Percentiles rank a stretch among this genome's conserved stretches.
Evolutionary conservation across 345 rosid species (phyloP).

Genomic region (Salix exigua): DNA sequence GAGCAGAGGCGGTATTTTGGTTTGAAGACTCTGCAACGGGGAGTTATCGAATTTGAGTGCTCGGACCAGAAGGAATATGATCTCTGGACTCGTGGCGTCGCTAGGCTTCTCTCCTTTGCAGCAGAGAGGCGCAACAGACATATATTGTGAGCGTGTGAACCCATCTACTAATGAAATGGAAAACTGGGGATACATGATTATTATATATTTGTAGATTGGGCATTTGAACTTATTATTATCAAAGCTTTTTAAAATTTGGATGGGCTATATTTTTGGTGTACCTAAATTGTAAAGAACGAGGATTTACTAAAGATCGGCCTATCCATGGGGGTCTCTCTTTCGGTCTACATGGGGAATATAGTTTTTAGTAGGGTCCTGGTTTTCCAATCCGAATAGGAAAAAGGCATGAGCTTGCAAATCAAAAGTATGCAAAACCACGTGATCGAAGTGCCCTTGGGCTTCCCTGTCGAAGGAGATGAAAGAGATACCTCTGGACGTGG

Average conservation of each 20-base stretch:
- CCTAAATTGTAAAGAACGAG: not conserved
- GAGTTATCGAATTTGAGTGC: constrained; percentile 81
- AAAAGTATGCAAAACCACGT: constrained; percentile 7
- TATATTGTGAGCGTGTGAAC: constrained; percentile 33
- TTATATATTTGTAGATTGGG: not conserved
- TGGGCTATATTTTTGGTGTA: constrained; percentile 5
- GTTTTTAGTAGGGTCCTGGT: not conserved
- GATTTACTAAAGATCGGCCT: not conserved
- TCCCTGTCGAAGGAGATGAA: constrained; percentile 3
- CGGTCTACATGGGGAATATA: not conserved
- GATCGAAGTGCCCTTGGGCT: not conserved
- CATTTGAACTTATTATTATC: not conserved
- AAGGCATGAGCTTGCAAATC: not conserved
- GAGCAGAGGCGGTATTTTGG: constrained; percentile 76
- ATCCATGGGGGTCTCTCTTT: not conserved
- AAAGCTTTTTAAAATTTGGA: not conserved
- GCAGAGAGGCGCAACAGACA: constrained; percentile 54
- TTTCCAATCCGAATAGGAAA: not conserved
- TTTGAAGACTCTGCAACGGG: constrained; percentile 54
- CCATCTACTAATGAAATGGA: not conserved
- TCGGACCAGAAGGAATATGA: constrained; percentile 74
- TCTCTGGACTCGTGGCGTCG: constrained; percentile 87
- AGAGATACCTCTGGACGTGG: constrained; percentile 15
- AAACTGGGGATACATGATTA: not conserved
- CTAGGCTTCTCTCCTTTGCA: constrained; percentile 67